Evolutionary conservation across 768 basidiomycete species (phyloP).

Genomic region (Fistulinella prunicolor): DNA sequence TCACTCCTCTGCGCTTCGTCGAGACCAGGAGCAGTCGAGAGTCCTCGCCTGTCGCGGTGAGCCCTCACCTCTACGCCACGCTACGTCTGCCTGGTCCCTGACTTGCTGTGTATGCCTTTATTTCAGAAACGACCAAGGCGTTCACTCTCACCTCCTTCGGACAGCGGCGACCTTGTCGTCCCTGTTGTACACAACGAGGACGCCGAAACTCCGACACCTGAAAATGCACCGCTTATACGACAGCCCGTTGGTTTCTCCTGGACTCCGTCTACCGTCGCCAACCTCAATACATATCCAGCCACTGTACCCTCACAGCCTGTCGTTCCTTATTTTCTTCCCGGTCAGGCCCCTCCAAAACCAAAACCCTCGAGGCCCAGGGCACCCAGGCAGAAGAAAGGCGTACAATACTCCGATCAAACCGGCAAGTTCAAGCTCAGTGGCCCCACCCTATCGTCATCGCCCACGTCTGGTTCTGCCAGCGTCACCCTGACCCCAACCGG

Average conservation of each 20-base stretch:
- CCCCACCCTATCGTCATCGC: conserved; percentile 22
- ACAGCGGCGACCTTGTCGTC: conserved; percentile 44
- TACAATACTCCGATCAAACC: conserved; percentile 45
- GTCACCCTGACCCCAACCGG: conserved; percentile 28
- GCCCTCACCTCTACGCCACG: conserved; percentile 14
- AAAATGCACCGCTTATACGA: conserved; percentile 49
- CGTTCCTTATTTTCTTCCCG: conserved; percentile 48
- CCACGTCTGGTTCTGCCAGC: conserved; percentile 36
- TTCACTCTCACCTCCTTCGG: conserved; percentile 51
- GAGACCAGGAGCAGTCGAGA: conserved; percentile 53
- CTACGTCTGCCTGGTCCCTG: neutral
- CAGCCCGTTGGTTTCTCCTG: conserved; percentile 56
- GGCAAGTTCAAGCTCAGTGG: conserved; percentile 44
- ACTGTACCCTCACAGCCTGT: conserved; percentile 19
- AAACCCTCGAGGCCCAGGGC: conserved; percentile 27
- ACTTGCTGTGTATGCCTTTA: neutral
- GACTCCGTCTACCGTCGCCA: conserved; percentile 26
- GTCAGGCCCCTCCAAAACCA: conserved; percentile 38
- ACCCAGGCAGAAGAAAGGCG: conserved; percentile 33
- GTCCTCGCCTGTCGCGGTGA: conserved; percentile 48
- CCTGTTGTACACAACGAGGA: conserved; percentile 39
- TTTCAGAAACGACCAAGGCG: conserved; percentile 42
- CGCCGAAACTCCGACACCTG: conserved; percentile 45
- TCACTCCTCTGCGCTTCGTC: conserved; percentile 7
- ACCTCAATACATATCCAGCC: conserved; percentile 31